phyloP scores from a whole-genome alignment of 23 red algal genomes.

The Agarophyton chilense region DNA sequence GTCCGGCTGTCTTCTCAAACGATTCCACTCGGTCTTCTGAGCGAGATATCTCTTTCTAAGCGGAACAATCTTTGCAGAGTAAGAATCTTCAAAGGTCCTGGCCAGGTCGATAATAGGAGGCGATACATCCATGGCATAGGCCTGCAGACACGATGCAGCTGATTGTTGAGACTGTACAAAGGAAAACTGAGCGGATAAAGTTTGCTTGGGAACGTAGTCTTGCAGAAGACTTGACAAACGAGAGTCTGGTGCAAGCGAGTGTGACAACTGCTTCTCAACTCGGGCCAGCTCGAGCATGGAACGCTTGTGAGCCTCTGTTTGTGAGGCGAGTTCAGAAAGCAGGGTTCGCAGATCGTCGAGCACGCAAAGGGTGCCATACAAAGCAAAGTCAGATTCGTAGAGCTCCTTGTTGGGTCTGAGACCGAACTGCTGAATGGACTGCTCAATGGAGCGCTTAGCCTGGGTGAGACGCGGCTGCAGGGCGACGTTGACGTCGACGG shows the following conservation, averaged over 20 bases:
- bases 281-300: constrained; percentile 53
- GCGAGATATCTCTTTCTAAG: constrained; percentile 54
- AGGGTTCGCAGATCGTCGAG: constrained; percentile 60
- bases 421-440: constrained; percentile 60
- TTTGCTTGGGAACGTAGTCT: constrained; percentile 30
- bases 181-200: constrained; percentile 50
- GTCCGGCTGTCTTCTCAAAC: constrained; percentile 34
- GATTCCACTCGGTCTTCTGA: constrained; percentile 59
- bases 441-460: constrained; percentile 73
- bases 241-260: constrained; percentile 26
- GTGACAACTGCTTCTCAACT: constrained; percentile 31
- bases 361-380: constrained; percentile 31
- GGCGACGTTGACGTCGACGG: constrained; percentile 64
- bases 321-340: constrained; percentile 8
- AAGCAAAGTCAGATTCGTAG: constrained; percentile 55
- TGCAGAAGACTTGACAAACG: constrained; percentile 22
- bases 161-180: constrained; percentile 41
- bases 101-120: constrained; percentile 72
- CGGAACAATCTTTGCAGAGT: constrained; percentile 48
- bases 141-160: constrained; percentile 28
- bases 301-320: constrained; percentile 42
- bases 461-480: constrained; percentile 64
- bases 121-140: constrained; percentile 72
- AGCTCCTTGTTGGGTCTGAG: constrained; percentile 44
- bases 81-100: constrained; percentile 70